Conservation (phyloP, 2,329 filamentous ascomycete species). For the Ciborinia camelliae region DNA sequence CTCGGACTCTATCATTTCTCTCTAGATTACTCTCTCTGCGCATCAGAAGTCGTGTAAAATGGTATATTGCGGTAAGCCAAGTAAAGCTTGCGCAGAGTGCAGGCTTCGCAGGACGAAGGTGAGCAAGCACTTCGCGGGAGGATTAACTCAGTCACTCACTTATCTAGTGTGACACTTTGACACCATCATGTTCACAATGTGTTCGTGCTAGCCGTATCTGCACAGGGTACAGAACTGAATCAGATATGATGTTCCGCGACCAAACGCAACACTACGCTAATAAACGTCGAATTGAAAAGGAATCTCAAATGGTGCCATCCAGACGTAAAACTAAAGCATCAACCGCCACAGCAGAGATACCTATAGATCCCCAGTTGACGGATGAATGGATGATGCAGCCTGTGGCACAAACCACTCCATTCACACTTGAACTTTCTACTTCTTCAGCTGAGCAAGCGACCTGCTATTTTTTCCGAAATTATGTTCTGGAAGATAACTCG, state of each 20-base stretch:
- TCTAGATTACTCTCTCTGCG: not conserved
- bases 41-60: conserved; percentile 25
- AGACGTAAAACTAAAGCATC: not conserved
- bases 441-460: conserved; percentile 30
- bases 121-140: not conserved
- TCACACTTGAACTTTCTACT: not conserved
- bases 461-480: conserved; percentile 34
- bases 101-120: conserved; percentile 43
- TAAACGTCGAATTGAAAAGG: conserved; percentile 20
- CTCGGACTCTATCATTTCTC: not conserved
- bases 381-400: not conserved
- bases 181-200: conserved; percentile 53
- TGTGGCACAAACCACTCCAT: not conserved
- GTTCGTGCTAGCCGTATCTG: conserved; percentile 50
- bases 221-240: conserved; percentile 53
- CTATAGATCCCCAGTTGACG: not conserved
- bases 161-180: conserved; percentile 51
- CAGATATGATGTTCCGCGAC: conserved; percentile 57
- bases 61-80: conserved; percentile 35
- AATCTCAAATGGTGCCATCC: not conserved
- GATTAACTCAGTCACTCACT: conserved; percentile 9
- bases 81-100: conserved; percentile 45
- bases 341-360: not conserved
- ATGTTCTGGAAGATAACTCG: conserved; percentile 25
- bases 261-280: conserved; percentile 42